Conservation (phyloP, 305 asterid genomes). For the Ajuga reptans region DNA sequence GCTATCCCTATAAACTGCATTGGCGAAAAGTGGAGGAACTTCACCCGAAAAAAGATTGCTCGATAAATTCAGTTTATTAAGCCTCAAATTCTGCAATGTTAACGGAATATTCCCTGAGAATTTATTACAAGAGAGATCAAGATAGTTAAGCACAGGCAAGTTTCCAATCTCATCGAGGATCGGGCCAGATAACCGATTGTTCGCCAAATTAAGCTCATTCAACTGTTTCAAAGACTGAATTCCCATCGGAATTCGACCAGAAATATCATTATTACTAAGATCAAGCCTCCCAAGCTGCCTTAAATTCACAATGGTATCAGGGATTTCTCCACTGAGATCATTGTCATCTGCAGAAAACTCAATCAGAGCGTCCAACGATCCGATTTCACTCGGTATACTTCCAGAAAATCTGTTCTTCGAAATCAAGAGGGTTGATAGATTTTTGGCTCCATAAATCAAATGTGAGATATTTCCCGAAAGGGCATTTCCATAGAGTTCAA, state of each 20-base stretch:
- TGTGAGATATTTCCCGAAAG: slow-evolving; percentile 57
- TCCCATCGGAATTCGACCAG: slow-evolving; percentile 52
- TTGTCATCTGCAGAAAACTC: slow-evolving; percentile 43
- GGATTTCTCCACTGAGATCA: slow-evolving; percentile 50
- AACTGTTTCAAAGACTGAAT: slow-evolving; percentile 41
- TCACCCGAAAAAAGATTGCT: slow-evolving; percentile 52
- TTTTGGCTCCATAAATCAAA: slow-evolving; percentile 45
- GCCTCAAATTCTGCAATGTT: slow-evolving; percentile 56
- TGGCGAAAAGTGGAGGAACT: slow-evolving; percentile 46
- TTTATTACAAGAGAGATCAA: slow-evolving; percentile 62
- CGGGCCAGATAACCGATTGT: slow-evolving; percentile 48
- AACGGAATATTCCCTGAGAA: slow-evolving; percentile 55
- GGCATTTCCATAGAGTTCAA: slow-evolving; percentile 47
- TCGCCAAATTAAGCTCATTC: slow-evolving; percentile 57
- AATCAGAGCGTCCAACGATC: slow-evolving; percentile 33
- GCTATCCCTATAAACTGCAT: slow-evolving; percentile 43
- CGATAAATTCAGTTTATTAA: slow-evolving; percentile 60
- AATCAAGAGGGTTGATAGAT: slow-evolving; percentile 40
- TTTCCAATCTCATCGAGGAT: slow-evolving; percentile 62
- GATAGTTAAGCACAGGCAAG: slow-evolving; percentile 58
- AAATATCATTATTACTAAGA: slow-evolving; percentile 49
- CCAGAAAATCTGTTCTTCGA: slow-evolving; percentile 57
- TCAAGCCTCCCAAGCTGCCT: slow-evolving; percentile 48
- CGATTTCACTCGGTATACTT: slow-evolving; percentile 54
- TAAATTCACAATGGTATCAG: slow-evolving; percentile 40